These are phyloP conservation scores for Purshia tridentata DNA, from an alignment of 306 rosid genomes.

Conservation along the genomic window DNA sequence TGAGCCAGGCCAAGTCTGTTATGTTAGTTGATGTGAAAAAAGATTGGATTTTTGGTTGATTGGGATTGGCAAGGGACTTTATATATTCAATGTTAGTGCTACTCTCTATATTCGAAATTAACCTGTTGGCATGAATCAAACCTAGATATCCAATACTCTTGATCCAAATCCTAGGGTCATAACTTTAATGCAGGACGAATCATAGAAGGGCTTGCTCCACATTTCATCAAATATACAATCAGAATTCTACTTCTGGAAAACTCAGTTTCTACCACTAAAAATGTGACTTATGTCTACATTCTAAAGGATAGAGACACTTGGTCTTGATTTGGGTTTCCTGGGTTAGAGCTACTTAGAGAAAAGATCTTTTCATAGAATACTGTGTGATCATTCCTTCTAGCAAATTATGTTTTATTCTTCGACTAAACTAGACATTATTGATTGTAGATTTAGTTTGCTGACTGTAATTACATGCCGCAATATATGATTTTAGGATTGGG, in stretches of 20 bases:
- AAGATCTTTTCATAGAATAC: background rate
- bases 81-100: background rate
- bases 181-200: background rate
- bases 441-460: conserved; percentile 11
- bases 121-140: background rate
- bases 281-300: background rate
- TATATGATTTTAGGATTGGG: conserved; percentile 68
- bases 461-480: conserved; percentile 18
- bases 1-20: background rate
- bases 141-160: background rate
- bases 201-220: background rate
- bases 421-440: background rate
- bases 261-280: background rate
- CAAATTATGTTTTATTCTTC: background rate
- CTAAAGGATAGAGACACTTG: background rate
- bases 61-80: background rate
- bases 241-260: background rate
- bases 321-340: background rate
- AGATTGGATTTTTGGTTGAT: background rate
- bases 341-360: background rate
- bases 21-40: background rate
- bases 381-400: background rate
- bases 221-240: background rate
- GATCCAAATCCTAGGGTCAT: background rate
- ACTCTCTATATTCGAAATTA: background rate